Evolutionary conservation across 495 filamentous ascomycete genomes (phyloP).

Genomic region (Talaromyces adpressus): DNA sequence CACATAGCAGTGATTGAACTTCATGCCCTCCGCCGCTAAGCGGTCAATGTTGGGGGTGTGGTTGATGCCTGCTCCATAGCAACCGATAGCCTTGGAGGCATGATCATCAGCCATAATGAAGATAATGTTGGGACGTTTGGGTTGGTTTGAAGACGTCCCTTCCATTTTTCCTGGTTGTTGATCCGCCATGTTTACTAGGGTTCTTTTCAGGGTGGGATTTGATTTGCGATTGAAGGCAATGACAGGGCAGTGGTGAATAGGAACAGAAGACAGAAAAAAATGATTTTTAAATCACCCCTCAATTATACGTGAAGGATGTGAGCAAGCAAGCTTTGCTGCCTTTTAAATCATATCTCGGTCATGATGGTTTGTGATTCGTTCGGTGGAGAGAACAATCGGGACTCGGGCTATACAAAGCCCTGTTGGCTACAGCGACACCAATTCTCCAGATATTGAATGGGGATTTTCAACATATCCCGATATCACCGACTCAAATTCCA

Average conservation of each 20-base stretch:
- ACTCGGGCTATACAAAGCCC: background rate
- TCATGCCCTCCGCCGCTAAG: conserved; percentile 34
- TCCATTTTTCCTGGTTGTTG: background rate
- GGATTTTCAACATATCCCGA: too few relatives aligned
- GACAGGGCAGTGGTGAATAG: background rate
- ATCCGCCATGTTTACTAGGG: background rate
- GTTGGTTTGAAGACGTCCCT: background rate
- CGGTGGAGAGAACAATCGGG: background rate
- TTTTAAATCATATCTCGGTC: background rate
- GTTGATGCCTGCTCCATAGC: conserved; percentile 36
- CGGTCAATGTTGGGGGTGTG: conserved; percentile 36
- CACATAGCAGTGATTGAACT: conserved; percentile 42
- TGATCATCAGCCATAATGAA: conserved; percentile 45
- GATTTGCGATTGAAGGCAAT: background rate
- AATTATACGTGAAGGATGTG: background rate
- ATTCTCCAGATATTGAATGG: too few relatives aligned
- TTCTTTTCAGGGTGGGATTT: background rate
- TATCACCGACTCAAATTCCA: too few relatives aligned
- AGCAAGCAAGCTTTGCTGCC: background rate
- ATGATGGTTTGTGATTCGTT: background rate
- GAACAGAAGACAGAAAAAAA: background rate
- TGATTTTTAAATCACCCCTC: background rate
- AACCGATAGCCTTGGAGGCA: conserved; percentile 34
- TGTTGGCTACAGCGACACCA: background rate
- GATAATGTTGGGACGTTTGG: conserved; percentile 28